Percentiles rank a stretch among this genome's conserved stretches.
Evolutionary conservation across 495 filamentous ascomycete species (phyloP).

Genomic region (Penicillium soppii): DNA sequence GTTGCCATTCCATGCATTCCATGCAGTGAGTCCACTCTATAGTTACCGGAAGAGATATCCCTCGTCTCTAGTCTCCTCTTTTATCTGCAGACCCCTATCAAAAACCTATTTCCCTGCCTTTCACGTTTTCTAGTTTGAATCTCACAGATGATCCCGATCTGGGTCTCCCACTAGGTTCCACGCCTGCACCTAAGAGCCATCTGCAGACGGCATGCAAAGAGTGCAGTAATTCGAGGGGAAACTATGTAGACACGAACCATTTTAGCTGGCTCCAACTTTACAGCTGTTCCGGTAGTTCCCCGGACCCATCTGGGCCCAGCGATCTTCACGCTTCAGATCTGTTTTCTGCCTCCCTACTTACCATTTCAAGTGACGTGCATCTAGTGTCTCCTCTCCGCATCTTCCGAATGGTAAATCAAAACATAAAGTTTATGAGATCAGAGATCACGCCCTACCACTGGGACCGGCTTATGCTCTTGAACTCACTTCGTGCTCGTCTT

Average conservation of each 20-base stretch:
- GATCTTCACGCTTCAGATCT: slow-evolving; percentile 1
- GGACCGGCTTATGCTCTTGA: neutral
- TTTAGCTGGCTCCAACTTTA: slow-evolving; percentile 14
- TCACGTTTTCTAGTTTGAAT: neutral
- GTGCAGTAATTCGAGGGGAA: slow-evolving; percentile 15
- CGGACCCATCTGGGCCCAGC: slow-evolving; percentile 13
- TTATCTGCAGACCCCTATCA: neutral
- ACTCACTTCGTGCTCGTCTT: slow-evolving; percentile 2
- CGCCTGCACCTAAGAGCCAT: slow-evolving; percentile 22
- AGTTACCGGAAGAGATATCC: neutral
- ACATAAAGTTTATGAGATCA: slow-evolving; percentile 12
- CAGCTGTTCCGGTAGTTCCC: slow-evolving; percentile 19
- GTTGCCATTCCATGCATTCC: neutral
- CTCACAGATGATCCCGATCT: slow-evolving; percentile 13
- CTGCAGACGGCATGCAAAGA: slow-evolving; percentile 21
- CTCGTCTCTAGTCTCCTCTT: neutral
- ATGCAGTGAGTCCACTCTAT: neutral
- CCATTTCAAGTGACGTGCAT: slow-evolving; percentile 26
- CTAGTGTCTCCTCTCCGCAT: slow-evolving; percentile 9
- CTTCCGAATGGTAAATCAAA: slow-evolving; percentile 9
- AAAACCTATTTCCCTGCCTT: neutral
- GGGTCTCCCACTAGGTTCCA: slow-evolving; percentile 1
- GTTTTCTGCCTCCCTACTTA: slow-evolving; percentile 11
- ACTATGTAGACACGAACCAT: slow-evolving; percentile 26
- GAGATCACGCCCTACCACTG: slow-evolving; percentile 11